phyloP scores from a whole-genome alignment of 192 early-diverging fungal genomes.

The Kappamyces sp. region DNA sequence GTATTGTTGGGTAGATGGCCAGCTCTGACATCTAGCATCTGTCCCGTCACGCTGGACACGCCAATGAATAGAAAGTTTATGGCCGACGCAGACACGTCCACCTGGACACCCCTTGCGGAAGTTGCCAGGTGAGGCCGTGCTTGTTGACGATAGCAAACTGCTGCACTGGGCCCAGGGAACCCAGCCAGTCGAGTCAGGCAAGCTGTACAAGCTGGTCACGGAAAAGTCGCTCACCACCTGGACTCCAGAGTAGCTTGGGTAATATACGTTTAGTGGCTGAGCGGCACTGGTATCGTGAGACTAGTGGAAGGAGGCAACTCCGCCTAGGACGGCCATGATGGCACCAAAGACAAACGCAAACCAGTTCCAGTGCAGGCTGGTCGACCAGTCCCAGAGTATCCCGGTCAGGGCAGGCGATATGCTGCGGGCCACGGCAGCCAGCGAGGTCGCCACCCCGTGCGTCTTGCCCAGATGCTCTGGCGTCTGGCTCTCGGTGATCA shows the following conservation, averaged over 20 bases:
- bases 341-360: conserved; percentile 12
- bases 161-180: conserved; percentile 9
- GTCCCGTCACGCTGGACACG: conserved; percentile 78
- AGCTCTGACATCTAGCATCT: conserved; percentile 28
- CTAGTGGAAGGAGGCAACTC: too few relatives aligned
- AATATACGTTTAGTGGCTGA: not conserved
- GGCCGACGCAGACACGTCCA: conserved; percentile 72
- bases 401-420: not conserved
- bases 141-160: not conserved
- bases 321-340: not conserved
- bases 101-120: conserved; percentile 76
- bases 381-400: not conserved
- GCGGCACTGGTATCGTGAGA: not conserved
- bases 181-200: conserved; percentile 2
- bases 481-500: not conserved
- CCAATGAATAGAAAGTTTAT: conserved; percentile 83
- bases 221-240: not conserved
- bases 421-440: conserved; percentile 3
- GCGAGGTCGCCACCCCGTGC: too few relatives aligned
- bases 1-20: conserved; percentile 52
- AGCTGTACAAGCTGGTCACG: conserved; percentile 12
- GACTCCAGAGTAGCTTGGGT: conserved; percentile 4
- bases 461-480: too few relatives aligned
- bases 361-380: not conserved
- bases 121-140: conserved; percentile 40